Conservation (phyloP, 257 asterid genomes). For the Gentiana straminea region DNA sequence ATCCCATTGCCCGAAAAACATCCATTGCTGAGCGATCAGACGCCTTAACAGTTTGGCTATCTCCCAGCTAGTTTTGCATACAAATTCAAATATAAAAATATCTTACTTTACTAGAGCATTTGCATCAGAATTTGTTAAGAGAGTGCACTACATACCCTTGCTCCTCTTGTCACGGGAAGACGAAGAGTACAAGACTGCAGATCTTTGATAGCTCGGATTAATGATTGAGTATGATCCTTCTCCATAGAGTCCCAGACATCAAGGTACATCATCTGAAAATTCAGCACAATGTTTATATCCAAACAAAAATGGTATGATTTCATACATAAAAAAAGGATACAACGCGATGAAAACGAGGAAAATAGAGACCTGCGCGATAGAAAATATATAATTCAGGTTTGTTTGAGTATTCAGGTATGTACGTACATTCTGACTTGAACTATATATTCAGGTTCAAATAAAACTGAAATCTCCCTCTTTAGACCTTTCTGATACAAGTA, state of each 20-base stretch:
- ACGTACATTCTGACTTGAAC: too few species aligned
- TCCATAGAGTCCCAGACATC: slow-evolving; percentile 62
- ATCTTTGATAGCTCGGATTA: slow-evolving; percentile 44
- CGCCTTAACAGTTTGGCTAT: slow-evolving; percentile 44
- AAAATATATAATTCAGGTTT: too few species aligned
- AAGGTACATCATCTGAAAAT: slow-evolving; percentile 43
- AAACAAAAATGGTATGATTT: too few species aligned
- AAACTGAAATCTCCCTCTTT: too few species aligned
- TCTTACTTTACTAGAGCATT: neutral
- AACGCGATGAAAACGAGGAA: too few species aligned
- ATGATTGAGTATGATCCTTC: slow-evolving; percentile 45
- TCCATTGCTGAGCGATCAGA: slow-evolving; percentile 71
- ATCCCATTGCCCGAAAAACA: slow-evolving; percentile 70
- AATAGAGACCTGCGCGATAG: too few species aligned
- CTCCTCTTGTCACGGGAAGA: slow-evolving; percentile 64
- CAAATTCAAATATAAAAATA: neutral
- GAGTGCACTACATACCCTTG: slow-evolving; percentile 50
- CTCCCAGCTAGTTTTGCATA: slow-evolving; percentile 43
- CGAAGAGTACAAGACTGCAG: slow-evolving; percentile 54
- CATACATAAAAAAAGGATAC: too few species aligned
- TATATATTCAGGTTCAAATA: too few species aligned
- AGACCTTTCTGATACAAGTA: too few species aligned
- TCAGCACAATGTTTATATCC: slow-evolving; percentile 11
- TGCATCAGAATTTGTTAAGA: neutral
- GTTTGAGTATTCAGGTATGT: too few species aligned